These are phyloP conservation scores for Neurospora terricola DNA, from an alignment of 495 filamentous ascomycete species.

Conservation along the genomic window DNA sequence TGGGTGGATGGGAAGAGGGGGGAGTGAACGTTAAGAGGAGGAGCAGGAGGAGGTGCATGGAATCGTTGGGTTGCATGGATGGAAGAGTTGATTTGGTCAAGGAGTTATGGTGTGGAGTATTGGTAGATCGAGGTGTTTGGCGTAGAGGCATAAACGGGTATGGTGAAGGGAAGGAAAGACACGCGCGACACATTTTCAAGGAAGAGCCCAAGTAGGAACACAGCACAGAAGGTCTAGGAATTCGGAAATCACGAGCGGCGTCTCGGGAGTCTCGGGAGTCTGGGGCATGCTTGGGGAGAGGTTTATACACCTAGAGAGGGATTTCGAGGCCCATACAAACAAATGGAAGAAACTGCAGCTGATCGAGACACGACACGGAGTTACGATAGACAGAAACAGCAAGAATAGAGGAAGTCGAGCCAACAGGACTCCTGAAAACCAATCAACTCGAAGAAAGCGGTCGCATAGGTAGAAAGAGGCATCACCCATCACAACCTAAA, in stretches of 20 bases:
- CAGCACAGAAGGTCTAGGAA: neutral
- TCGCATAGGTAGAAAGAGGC: neutral
- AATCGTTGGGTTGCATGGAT: neutral
- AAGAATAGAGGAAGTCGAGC: neutral
- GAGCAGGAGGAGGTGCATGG: neutral
- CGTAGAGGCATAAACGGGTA: neutral
- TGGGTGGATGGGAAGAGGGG: conserved; percentile 47
- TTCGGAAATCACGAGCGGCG: neutral
- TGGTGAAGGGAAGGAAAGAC: neutral
- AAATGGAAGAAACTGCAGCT: neutral
- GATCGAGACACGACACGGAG: neutral
- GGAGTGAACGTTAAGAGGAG: neutral
- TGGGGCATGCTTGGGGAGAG: neutral
- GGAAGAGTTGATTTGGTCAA: neutral
- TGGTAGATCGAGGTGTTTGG: neutral
- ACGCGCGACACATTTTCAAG: neutral
- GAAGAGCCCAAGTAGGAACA: neutral
- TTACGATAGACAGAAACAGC: neutral
- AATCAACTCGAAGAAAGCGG: neutral
- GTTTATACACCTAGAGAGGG: neutral
- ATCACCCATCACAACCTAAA: neutral
- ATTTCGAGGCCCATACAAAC: neutral
- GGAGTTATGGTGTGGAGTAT: neutral
- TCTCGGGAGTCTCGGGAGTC: neutral
- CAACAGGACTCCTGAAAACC: neutral